Base-by-base conservation (phyloP, 495 filamentous ascomycete species). In the Aspergillus homomorphus region DNA sequence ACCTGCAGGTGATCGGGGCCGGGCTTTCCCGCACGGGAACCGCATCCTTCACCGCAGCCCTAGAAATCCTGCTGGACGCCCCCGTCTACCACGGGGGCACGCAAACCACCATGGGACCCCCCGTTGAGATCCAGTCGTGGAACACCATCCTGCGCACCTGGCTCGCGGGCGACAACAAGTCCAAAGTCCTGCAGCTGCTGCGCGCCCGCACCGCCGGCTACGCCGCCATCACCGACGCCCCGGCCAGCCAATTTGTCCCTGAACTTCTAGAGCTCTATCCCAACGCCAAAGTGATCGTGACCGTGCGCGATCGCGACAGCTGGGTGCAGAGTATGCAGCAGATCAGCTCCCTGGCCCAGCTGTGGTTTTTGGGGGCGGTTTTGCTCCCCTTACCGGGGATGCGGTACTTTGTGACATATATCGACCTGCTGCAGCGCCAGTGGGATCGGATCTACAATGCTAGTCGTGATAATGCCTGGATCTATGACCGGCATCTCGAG, bases 201-300 rank as follows among this genome's bases (percentile, higher is more conserved):
- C 80, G 83, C 62, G 56, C 64, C 5, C 12, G 82, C 4, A 59
- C 83, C n/a, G 74, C 76, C 8, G 62, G 79, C 55, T 66, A 64
- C 60, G 70, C 77, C 51, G 83, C 79, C 10, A 77, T 85, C 10
- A 79, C 74, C 64, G 84, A 87, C 65, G 73, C 76, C 54, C 77
- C 81, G 7, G 77, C 77, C 20, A 73, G 74, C 20, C 70, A 74
- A 20, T 82, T 86, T 62, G 78, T 76, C 33, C 69, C 75, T 41
- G 83, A 86, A 55, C 70, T 86, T 2, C 48, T 63, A 2, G 19
- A 12, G 15, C 53, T 58, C 0, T 64, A 64, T 43, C 57, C 62
- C 0, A 76, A 86, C n/a, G 82, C 83, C 30, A 84, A 82, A 58
- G 76, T 85, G 23, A 71, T 86, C 41, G 67, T 86, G 15, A 81